Base-by-base conservation (phyloP, 2,329 filamentous ascomycete species). In the Trichoderma afroharzianum region DNA sequence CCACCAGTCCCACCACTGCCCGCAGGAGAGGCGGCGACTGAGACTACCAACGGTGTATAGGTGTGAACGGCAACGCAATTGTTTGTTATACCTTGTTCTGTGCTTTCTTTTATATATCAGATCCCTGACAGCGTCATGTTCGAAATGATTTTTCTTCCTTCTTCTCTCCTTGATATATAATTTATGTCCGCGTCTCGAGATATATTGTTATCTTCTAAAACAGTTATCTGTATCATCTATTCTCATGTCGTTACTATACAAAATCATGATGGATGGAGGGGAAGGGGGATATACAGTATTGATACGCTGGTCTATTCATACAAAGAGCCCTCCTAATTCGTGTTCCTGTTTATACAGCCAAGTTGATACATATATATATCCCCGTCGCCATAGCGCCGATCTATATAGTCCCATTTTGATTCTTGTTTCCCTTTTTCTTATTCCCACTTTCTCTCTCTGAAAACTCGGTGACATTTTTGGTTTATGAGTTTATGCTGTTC, bases 401-500 rank as follows among this genome's bases (percentile, higher is more conserved):
- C 57, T 59, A 71, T 66, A 71, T 47, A 59, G 30, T 21, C 58
- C 58, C 30, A 39, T 43, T 62, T 69, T 63, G 14, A 47, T 63
- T 18, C 30, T 43, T 59, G 15, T 30, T 47, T 14, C 3, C n/a
- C 57, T 43, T 47, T 30, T 24, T 24, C n/a, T 68, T 2, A 3
- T 33, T 26, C 30, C 36, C 15, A n/a, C 15, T n/a, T 33, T 24
- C 18, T 57, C 47, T 24, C 18, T 57, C 47, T 33, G 2, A 4
- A 39, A 72, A 73, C 55, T 21, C 32, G 24, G 50, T 59, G 53
- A 58, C n/a, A n/a, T 43, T 53, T 50, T 50, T n/a, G 12, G 39
- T 69, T 32, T 33, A 63, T 66, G 64, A 61, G 59, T 14, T 59
- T 39, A 61, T 63, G 57, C 61, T 73, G 18, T 73, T 86, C 76